Percentiles rank a stretch among this genome's conserved stretches.
phyloP scores from a whole-genome alignment of 2,329 filamentous ascomycete species.

The Phialophora macrospora region DNA sequence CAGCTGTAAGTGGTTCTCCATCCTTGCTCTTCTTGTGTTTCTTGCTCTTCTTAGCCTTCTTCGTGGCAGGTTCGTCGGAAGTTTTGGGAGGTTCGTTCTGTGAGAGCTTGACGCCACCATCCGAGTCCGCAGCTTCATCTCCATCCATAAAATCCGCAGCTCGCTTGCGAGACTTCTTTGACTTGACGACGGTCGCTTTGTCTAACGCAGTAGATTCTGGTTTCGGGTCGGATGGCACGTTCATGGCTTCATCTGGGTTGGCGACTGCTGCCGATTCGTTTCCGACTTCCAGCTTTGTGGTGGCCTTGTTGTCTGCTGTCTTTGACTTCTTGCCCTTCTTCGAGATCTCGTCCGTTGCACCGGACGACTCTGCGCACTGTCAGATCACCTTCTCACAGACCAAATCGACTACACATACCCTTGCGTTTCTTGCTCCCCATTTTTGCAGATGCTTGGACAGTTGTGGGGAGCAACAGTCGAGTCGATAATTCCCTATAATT shows the following conservation, averaged over 20 bases:
- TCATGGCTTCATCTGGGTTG: background rate
- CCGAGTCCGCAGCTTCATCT: slow-evolving; percentile 45
- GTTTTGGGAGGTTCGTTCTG: slow-evolving; percentile 50
- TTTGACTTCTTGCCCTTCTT: slow-evolving; percentile 55
- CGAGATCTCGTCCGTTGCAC: slow-evolving; percentile 50
- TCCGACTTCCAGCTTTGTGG: slow-evolving; percentile 38
- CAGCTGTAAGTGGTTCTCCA: slow-evolving; percentile 39
- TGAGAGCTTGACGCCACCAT: slow-evolving; percentile 54
- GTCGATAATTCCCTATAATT: background rate
- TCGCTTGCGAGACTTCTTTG: slow-evolving; percentile 54
- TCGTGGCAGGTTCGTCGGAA: slow-evolving; percentile 40
- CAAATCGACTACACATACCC: slow-evolving; percentile 23
- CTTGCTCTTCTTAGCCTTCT: slow-evolving; percentile 36
- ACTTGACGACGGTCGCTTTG: slow-evolving; percentile 44
- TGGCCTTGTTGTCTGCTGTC: slow-evolving; percentile 44
- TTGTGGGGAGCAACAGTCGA: background rate
- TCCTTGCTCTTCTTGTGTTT: slow-evolving; percentile 50
- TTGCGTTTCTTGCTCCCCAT: slow-evolving; percentile 41
- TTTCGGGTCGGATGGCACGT: slow-evolving; percentile 11
- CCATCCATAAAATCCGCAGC: slow-evolving; percentile 56
- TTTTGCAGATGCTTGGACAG: background rate
- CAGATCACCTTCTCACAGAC: slow-evolving; percentile 7
- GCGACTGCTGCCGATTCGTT: slow-evolving; percentile 38
- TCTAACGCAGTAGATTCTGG: slow-evolving; percentile 40
- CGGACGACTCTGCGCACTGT: slow-evolving; percentile 25